phyloP scores from a whole-genome alignment of 352 stramenopile genomes.

The Phytophthora tubulina region DNA sequence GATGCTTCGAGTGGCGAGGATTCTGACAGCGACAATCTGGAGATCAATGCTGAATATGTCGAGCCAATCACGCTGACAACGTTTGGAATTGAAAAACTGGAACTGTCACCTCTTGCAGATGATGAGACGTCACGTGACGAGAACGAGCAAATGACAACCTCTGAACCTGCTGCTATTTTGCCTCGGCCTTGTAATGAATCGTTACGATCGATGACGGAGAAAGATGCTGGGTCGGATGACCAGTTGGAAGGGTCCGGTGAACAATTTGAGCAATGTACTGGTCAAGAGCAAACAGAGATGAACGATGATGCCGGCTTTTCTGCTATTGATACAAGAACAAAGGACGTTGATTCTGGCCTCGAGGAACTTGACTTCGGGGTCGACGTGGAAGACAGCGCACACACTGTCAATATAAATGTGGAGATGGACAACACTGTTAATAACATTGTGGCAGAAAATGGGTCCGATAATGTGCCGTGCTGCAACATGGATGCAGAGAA shows the following conservation, averaged over 20 bases:
- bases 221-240: neutral
- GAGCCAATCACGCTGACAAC: constrained; percentile 53
- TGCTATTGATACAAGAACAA: neutral
- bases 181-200: neutral
- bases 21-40: constrained; percentile 3
- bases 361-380: neutral
- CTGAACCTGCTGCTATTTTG: neutral
- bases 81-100: constrained; percentile 56
- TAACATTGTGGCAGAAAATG: no score
- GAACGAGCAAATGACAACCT: neutral
- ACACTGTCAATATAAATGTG: no score
- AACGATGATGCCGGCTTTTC: no score
- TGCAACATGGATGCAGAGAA: neutral
- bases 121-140: neutral
- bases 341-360: neutral
- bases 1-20: neutral
- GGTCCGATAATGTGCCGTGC: neutral
- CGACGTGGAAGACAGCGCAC: neutral
- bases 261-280: neutral
- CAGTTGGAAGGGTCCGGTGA: neutral
- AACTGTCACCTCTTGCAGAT: constrained; percentile 47
- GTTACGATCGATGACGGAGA: neutral
- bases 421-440: no score
- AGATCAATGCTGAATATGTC: constrained; percentile 23
- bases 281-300: neutral